Percentiles rank a stretch among this genome's conserved stretches.
Evolutionary conservation across 1,284 basidiomycete species (phyloP).

Genomic region (Kwoniella shivajii): DNA sequence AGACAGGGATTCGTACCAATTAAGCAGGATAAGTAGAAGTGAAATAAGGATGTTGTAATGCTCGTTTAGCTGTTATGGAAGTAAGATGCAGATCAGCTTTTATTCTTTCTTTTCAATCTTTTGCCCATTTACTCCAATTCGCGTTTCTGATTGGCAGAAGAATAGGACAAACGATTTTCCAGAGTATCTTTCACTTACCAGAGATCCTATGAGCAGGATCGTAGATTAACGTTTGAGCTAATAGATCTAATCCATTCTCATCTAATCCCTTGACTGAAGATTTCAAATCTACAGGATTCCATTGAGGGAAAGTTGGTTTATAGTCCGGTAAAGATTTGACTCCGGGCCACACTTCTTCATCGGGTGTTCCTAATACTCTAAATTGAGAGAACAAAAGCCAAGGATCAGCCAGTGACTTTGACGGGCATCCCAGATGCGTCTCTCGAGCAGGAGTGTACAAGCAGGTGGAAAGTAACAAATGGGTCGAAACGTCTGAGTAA

Average conservation of each 20-base stretch:
- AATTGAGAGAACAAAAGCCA: constrained; percentile 10
- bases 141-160: no score
- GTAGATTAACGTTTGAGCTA: constrained; percentile 82
- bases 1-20: no score
- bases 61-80: constrained; percentile 69
- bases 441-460: no score
- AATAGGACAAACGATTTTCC: background rate
- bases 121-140: no score
- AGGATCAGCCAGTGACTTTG: no score
- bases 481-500: no score
- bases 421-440: no score
- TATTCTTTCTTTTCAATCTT: no score
- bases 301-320: constrained; percentile 95
- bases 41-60: constrained; percentile 81
- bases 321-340: constrained; percentile 89
- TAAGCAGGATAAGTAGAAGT: constrained; percentile 4
- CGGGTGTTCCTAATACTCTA: constrained; percentile 92
- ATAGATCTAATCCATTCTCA: constrained; percentile 72
- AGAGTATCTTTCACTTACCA: constrained; percentile 61
- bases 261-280: constrained; percentile 70
- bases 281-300: constrained; percentile 67
- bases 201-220: constrained; percentile 94
- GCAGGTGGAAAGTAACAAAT: background rate
- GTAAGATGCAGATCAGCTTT: constrained; percentile 5
- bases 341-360: constrained; percentile 89